Evolutionary conservation across 129 eudicot genomes (phyloP), one percentile per base, ranked within the genome.

Genomic region (Silybum marianum): DNA sequence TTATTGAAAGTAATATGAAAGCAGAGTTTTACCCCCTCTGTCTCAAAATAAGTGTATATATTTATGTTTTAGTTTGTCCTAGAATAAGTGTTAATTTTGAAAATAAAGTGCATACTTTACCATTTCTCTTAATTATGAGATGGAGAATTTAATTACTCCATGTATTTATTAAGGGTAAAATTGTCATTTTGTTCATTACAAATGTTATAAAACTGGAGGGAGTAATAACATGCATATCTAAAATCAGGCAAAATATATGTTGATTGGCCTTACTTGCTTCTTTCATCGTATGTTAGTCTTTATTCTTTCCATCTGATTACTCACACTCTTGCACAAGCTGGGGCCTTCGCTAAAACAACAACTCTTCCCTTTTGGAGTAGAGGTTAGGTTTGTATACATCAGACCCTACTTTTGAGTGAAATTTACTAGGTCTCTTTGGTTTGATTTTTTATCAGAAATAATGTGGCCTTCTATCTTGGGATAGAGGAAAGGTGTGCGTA

Each of bases 391-490:
- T 48, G 1, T n/a, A 5, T 48, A 18, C 16, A 48, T 48, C 4
- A 18, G 1, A 48, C 62, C 1, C 62, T 14, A 46, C 7, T 16
- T 16, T 51, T 16, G 19, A 51, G 63, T 51, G 63, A 16, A 7
- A 4, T 51, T 16, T 51, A 16, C 22, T 51, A 0, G 6, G n/a
- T 13, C 44, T 39, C 0, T 3, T 13, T 13, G n/a, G 62, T 13
- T 48, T 48, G n/a, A 1, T 48, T 68, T 7, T 22, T 11, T 44
- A 39, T 42, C 3, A 76, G 36, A 36, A 38, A 70, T 1, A 40
- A 58, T 82, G 30, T 38, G 18, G 38, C 16, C 46, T 60, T 54
- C 18, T 81, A 82, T 62, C 83, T 62, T 71, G 5, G 6, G 62
- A 42, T 42, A 48, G 62, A 48, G 58, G 58, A 11, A 4, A 26